Evolutionary conservation across 2,329 filamentous ascomycete genomes (phyloP), one percentile per base, ranked within the genome.

Genomic region (Diaporthe destruens): DNA sequence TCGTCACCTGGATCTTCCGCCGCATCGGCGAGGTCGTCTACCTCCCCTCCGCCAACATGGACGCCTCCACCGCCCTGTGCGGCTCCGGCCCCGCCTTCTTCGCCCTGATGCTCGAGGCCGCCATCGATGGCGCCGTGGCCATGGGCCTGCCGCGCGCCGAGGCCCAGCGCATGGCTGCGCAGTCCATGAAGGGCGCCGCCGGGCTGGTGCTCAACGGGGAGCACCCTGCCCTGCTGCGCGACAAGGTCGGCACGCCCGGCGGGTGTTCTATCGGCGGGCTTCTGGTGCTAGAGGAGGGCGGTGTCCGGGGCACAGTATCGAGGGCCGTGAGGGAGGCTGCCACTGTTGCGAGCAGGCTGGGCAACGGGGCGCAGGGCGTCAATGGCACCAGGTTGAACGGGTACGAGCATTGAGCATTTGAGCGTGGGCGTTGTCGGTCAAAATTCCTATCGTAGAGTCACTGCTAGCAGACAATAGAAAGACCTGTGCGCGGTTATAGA

Each of bases 251-350:
- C 76, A 94, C 92, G 1, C 92, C 93, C 0, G 93, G 92, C 6
- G 93, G 93, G 1, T 95, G 92, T 81, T 95, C 92, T 6, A 94
- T 95, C 74, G 91, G 90, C 2, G 94, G 93, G 0, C 81, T 95
- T 66, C 80, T 94, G 77, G 90, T 92, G 6, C 83, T 96, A 8
- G 93, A 96, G 81, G 93, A 96, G 78, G 92, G 91, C 12, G 84
- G 87, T 11, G 89, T 94, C 9, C 87, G 93, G 76, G 92, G 91
- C 6, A 88, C 87, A 0, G 86, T 95, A 23, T 87, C 91, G 1
- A 88, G 89, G 77, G 92, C 93, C 3, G 88, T 95, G 18, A 86
- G 92, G 69, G 92, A 94, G 80, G 91, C 92, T 16, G 91, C 92
- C 5, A 87, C 90, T 59, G 90, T 94, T 57, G 92, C 92, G 20